Percentiles rank a stretch among this genome's conserved stretches.
These are phyloP conservation scores for Cryptomeria japonica DNA, from an alignment of 75 land plant species.

Conservation along the genomic window DNA sequence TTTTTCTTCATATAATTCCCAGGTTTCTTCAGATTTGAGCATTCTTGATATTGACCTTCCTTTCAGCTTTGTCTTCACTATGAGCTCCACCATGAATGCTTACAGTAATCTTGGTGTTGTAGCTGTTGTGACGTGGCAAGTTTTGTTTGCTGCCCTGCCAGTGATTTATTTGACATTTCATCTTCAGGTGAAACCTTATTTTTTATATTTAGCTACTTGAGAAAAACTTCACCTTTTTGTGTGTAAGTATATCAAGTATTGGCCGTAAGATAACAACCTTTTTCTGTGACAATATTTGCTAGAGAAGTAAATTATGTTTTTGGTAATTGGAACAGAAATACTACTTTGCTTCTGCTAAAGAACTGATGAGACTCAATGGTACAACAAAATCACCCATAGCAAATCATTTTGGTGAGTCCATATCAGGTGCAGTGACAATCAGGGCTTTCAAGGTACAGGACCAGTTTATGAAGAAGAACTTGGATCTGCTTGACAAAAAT, in stretches of 20 bases:
- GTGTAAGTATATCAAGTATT: background rate
- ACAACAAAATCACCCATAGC: conserved; percentile 50
- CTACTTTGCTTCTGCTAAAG: conserved; percentile 35
- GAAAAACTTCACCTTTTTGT: background rate
- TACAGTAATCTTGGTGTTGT: conserved; percentile 28
- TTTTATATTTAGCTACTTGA: background rate
- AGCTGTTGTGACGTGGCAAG: conserved; percentile 39
- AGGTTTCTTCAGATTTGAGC: conserved; percentile 40
- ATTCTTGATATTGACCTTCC: conserved; percentile 35
- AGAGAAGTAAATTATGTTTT: background rate
- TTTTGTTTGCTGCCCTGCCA: conserved; percentile 35
- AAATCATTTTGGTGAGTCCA: conserved; percentile 41
- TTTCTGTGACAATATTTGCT: background rate
- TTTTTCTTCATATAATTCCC: background rate
- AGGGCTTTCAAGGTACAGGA: conserved; percentile 35
- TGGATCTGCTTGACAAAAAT: conserved; percentile 34
- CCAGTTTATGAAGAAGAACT: conserved; percentile 28
- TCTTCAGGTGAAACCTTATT: conserved; percentile 30
- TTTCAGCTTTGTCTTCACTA: conserved; percentile 14
- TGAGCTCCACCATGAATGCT: conserved; percentile 13
- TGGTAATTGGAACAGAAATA: conserved; percentile 24
- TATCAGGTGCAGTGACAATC: conserved; percentile 42
- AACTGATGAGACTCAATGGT: conserved; percentile 46
- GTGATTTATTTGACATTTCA: conserved; percentile 16
- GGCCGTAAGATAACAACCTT: background rate